phyloP scores from a whole-genome alignment of 139 green algal genomes.

The Edaphochlamys debaryana region DNA sequence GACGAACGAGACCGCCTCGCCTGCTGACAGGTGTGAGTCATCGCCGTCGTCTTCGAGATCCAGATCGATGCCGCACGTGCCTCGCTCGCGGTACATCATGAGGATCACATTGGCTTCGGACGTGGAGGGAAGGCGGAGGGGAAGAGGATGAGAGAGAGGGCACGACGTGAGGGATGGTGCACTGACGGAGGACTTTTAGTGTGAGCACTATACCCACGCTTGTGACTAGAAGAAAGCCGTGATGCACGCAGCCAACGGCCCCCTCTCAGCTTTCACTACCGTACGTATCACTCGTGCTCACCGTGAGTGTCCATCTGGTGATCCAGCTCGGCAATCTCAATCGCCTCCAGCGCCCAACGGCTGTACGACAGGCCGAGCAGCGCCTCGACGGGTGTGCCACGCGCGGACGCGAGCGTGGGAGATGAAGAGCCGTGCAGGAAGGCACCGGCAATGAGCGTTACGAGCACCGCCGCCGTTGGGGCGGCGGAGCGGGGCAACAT shows the following conservation, averaged over 20 bases:
- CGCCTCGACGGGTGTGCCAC: constrained; percentile 30
- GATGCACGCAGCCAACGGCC: no score
- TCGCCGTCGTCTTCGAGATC: not conserved
- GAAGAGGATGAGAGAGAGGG: no score
- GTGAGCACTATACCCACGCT: no score
- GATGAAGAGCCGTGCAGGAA: constrained; percentile 46
- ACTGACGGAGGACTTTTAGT: no score
- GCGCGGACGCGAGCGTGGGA: constrained; percentile 30
- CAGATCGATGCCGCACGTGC: not conserved
- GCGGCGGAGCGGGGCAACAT: constrained; percentile 33
- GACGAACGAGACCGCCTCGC: not conserved
- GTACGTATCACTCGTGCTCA: no score
- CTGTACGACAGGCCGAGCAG: constrained; percentile 53
- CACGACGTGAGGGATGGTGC: no score
- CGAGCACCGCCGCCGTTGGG: constrained; percentile 47
- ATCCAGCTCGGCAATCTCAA: constrained; percentile 4
- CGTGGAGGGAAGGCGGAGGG: no score
- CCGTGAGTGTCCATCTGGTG: constrained; percentile 5
- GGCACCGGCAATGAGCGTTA: constrained; percentile 49
- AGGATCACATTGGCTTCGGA: constrained; percentile 30
- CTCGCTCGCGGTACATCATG: constrained; percentile 2
- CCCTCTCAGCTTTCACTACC: no score
- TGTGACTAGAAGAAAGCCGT: no score
- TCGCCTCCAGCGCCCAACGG: constrained; percentile 27
- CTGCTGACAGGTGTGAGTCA: not conserved